A percentile compares a stretch with the other conserved stretches of the same genome.
These are phyloP conservation scores for Plasmodium billcollinsi DNA, from an alignment of 169 alveolate species.

Conservation along the genomic window DNA sequence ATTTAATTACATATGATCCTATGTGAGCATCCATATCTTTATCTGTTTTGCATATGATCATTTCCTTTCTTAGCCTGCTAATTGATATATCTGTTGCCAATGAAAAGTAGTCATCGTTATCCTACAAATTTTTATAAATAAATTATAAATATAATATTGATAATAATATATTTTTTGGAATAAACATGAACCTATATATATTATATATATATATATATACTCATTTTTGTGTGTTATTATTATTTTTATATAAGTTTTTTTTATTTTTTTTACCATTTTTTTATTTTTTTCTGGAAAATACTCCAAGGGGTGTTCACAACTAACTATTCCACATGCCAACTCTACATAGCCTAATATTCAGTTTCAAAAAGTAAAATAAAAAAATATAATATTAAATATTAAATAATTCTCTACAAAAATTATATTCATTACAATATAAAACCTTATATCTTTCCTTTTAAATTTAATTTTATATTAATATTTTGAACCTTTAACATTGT, in stretches of 20 bases:
- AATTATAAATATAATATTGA: background rate
- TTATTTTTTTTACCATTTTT: slow-evolving; percentile 11
- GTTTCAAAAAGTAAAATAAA: background rate
- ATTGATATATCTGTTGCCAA: slow-evolving; percentile 45
- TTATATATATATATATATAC: background rate
- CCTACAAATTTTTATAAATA: slow-evolving; percentile 11
- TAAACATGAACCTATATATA: too few relatives aligned
- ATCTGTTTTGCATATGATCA: slow-evolving; percentile 6
- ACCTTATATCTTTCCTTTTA: too few relatives aligned
- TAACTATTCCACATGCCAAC: slow-evolving; percentile 33
- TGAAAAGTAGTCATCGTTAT: slow-evolving; percentile 21
- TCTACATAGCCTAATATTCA: slow-evolving; percentile 29
- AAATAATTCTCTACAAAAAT: too few relatives aligned
- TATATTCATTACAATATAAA: too few relatives aligned
- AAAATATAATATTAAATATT: background rate
- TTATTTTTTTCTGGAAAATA: slow-evolving; percentile 13
- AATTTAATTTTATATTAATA: background rate
- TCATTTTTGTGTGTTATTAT: background rate
- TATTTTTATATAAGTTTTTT: background rate
- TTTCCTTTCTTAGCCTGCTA: slow-evolving; percentile 47
- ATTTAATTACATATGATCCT: slow-evolving; percentile 39
- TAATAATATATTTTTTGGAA: too few relatives aligned
- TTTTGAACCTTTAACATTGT: slow-evolving; percentile 27
- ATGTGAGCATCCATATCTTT: slow-evolving; percentile 28
- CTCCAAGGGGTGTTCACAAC: slow-evolving; percentile 24